Evolutionary conservation across 1,284 basidiomycete genomes (phyloP).

Genomic region (Fereydounia khargensis): DNA sequence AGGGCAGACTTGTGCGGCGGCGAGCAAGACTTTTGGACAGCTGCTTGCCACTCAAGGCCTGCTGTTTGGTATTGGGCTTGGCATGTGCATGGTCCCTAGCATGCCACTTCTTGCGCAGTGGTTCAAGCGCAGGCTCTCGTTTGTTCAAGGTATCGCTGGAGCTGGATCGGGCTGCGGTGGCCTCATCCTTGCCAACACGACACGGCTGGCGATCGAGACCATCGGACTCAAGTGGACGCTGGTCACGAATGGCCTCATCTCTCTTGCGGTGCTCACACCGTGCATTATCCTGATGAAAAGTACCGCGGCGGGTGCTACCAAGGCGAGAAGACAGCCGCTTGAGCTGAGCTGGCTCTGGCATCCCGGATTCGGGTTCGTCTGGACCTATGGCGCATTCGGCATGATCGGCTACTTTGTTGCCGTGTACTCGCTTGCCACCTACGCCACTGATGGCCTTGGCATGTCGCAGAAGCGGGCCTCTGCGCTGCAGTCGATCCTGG

Average conservation of each 20-base stretch:
- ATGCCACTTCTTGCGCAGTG: constrained; percentile 27
- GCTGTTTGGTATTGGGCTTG: constrained; percentile 38
- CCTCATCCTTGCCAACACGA: constrained; percentile 23
- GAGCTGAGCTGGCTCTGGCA: constrained; percentile 47
- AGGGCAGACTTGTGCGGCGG: constrained; percentile 27
- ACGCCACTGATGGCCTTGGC: constrained; percentile 58
- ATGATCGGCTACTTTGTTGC: constrained; percentile 60
- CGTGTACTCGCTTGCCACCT: constrained; percentile 60
- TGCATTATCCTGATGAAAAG: constrained; percentile 56
- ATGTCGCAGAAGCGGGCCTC: constrained; percentile 59
- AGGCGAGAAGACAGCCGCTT: constrained; percentile 36
- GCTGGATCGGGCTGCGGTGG: constrained; percentile 21
- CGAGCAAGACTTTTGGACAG: constrained; percentile 32
- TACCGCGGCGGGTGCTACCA: constrained; percentile 24
- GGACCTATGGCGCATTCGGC: constrained; percentile 40
- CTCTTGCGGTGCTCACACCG: constrained; percentile 55
- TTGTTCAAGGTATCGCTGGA: constrained; percentile 13
- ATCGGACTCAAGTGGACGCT: constrained; percentile 35
- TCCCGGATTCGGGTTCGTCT: constrained; percentile 50
- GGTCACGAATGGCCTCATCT: constrained; percentile 54
- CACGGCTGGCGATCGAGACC: constrained; percentile 19
- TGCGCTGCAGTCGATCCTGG: constrained; percentile 59
- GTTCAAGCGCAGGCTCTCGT: constrained; percentile 18
- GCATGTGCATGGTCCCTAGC: constrained; percentile 36
- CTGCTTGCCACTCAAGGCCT: constrained; percentile 40